Conservation (phyloP, 306 rosid species). For the Dryas alaskensis region DNA sequence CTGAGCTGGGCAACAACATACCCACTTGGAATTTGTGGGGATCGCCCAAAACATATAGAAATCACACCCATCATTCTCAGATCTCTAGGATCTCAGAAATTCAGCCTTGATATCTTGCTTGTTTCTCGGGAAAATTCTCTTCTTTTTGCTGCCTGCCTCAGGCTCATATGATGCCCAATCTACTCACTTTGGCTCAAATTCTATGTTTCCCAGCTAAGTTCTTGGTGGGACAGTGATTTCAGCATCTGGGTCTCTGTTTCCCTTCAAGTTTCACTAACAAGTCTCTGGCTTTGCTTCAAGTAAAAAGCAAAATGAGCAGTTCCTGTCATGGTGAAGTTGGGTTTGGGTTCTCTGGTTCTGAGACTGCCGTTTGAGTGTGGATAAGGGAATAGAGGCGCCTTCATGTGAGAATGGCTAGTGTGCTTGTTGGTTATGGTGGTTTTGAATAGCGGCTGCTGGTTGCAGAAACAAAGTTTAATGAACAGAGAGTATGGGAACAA, state of each 20-base stretch:
- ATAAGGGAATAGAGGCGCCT: slow-evolving; percentile 40
- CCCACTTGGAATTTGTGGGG: slow-evolving; percentile 53
- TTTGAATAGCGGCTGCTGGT: slow-evolving; percentile 35
- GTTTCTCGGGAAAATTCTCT: slow-evolving; percentile 45
- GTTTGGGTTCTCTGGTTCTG: slow-evolving; percentile 41
- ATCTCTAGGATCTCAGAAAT: slow-evolving; percentile 78
- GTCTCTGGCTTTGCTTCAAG: slow-evolving; percentile 25
- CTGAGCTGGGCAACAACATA: slow-evolving; percentile 22
- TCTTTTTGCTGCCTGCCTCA: slow-evolving; percentile 36
- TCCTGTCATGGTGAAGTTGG: slow-evolving; percentile 33
- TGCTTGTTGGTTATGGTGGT: slow-evolving; percentile 37
- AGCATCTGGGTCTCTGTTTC: slow-evolving; percentile 42
- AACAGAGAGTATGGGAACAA: slow-evolving; percentile 45
- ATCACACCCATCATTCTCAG: slow-evolving; percentile 48
- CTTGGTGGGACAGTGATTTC: slow-evolving; percentile 28
- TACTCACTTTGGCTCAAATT: slow-evolving; percentile 45
- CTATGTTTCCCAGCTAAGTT: slow-evolving; percentile 36
- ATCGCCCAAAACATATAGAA: slow-evolving; percentile 38
- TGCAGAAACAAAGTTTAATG: slow-evolving; percentile 28
- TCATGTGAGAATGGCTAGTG: slow-evolving; percentile 43
- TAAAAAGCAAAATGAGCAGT: slow-evolving; percentile 13
- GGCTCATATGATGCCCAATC: slow-evolving; percentile 32
- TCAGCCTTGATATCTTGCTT: slow-evolving; percentile 25
- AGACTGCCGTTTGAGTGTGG: slow-evolving; percentile 29
- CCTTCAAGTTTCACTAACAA: slow-evolving; percentile 21